phyloP scores from a whole-genome alignment of 192 early-diverging fungal species.

The Linderina pennispora region DNA sequence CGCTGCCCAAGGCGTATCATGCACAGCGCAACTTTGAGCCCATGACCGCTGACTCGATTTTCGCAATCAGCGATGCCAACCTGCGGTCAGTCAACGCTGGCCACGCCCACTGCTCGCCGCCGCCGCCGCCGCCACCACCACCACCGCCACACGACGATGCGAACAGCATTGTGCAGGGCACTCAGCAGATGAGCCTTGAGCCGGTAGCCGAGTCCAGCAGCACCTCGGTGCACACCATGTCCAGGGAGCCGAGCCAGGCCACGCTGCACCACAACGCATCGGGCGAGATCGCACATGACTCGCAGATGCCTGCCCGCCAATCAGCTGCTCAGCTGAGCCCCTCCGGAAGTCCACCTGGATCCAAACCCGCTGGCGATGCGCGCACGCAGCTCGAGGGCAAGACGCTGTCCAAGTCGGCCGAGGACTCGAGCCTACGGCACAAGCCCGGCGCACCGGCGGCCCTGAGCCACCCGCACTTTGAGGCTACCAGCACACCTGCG shows the following conservation, averaged over 20 bases:
- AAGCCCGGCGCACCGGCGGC: slow-evolving; percentile 15
- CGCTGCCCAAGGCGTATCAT: slow-evolving; percentile 14
- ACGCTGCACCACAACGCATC: slow-evolving; percentile 30
- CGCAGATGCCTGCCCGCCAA: too few relatives aligned
- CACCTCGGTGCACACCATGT: slow-evolving; percentile 21
- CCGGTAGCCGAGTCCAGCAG: slow-evolving; percentile 17
- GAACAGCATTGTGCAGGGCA: slow-evolving; percentile 11
- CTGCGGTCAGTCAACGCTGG: slow-evolving; percentile 33
- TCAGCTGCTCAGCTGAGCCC: too few relatives aligned
- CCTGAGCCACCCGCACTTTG: not conserved
- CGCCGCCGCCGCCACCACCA: too few relatives aligned
- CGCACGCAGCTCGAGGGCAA: slow-evolving; percentile 13
- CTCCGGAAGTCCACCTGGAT: too few relatives aligned
- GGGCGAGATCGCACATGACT: slow-evolving; percentile 4
- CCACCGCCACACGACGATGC: slow-evolving; percentile 1
- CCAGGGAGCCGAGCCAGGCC: slow-evolving; percentile 40
- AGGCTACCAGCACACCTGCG: not conserved
- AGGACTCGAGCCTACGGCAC: not conserved
- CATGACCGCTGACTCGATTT: slow-evolving; percentile 33
- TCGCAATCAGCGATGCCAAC: slow-evolving; percentile 33
- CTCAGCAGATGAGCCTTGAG: slow-evolving; percentile 8
- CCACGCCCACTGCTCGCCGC: slow-evolving; percentile 6
- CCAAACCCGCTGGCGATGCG: slow-evolving; percentile 2
- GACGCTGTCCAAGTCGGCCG: slow-evolving; percentile 4
- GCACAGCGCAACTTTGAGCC: slow-evolving; percentile 43